These are phyloP conservation scores for Umbilicus rupestris DNA, from an alignment of 164 flowering plant species.

Conservation along the genomic window DNA sequence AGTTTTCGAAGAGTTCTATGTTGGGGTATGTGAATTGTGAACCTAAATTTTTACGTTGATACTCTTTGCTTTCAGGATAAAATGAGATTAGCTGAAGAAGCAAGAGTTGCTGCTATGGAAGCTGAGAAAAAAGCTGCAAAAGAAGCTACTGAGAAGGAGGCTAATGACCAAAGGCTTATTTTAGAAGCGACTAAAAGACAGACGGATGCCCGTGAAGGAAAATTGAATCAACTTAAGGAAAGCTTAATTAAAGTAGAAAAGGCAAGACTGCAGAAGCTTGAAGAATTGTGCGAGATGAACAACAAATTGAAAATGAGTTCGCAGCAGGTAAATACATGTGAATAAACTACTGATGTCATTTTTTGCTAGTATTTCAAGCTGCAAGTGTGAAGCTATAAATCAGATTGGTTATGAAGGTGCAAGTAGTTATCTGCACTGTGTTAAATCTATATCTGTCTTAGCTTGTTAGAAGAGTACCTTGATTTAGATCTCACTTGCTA, in stretches of 20 bases:
- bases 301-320: conserved; percentile 26
- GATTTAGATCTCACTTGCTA: neutral
- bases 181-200: conserved; percentile 13
- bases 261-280: conserved; percentile 35
- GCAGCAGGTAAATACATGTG: conserved; percentile 30
- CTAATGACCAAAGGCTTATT: conserved; percentile 20
- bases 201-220: neutral
- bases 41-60: no score
- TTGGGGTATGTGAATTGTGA: no score
- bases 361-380: neutral
- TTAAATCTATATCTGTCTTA: neutral
- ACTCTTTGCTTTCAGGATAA: conserved; percentile 33
- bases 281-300: conserved; percentile 35
- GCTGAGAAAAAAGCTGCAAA: conserved; percentile 45
- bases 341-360: neutral
- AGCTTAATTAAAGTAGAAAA: conserved; percentile 48
- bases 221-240: conserved; percentile 14
- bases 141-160: conserved; percentile 57
- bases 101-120: conserved; percentile 48
- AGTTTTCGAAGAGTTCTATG: no score
- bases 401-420: neutral
- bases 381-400: neutral
- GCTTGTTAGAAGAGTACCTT: neutral
- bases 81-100: conserved; percentile 49
- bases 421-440: neutral